Conservation (phyloP, 2,329 filamentous ascomycete species). For the Lecanicillium sp. region DNA sequence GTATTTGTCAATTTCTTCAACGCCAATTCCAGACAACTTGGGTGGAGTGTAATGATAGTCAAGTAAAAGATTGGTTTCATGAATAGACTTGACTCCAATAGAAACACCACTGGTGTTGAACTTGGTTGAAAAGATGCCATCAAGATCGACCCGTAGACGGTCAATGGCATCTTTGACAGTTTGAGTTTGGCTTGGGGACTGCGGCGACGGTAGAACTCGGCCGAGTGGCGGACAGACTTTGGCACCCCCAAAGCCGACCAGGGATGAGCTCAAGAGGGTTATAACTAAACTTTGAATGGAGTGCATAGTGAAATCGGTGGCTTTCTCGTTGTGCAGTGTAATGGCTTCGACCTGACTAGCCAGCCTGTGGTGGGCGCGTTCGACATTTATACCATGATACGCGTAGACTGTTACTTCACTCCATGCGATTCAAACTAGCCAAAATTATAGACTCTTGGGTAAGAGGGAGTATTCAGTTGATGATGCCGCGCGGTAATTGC, state of each 20-base stretch:
- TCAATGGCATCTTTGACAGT: constrained; percentile 19
- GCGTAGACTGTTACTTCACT: too few species aligned
- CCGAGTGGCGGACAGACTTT: constrained; percentile 34
- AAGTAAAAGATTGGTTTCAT: constrained; percentile 28
- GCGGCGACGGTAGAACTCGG: constrained; percentile 29
- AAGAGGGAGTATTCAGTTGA: too few species aligned
- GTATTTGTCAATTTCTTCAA: constrained; percentile 18
- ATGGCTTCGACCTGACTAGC: too few species aligned
- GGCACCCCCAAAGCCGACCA: constrained; percentile 18
- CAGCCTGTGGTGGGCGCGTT: too few species aligned
- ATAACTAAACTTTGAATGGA: background rate
- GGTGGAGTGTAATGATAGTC: constrained; percentile 33
- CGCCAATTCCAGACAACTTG: constrained; percentile 15
- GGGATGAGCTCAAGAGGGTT: constrained; percentile 10
- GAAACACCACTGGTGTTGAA: constrained; percentile 28
- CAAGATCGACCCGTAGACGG: constrained; percentile 16
- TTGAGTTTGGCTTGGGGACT: constrained; percentile 21
- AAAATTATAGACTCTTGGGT: too few species aligned
- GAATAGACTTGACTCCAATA: constrained; percentile 32
- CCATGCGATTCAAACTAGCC: too few species aligned
- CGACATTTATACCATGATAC: too few species aligned
- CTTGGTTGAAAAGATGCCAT: constrained; percentile 14
- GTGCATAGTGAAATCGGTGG: background rate
- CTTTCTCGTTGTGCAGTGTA: too few species aligned
- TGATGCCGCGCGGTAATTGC: too few species aligned